A percentile compares a stretch with the other conserved stretches of the same genome.
Evolutionary conservation across 1,284 basidiomycete genomes (phyloP).

Genomic region (Cryptococcus sp.): DNA sequence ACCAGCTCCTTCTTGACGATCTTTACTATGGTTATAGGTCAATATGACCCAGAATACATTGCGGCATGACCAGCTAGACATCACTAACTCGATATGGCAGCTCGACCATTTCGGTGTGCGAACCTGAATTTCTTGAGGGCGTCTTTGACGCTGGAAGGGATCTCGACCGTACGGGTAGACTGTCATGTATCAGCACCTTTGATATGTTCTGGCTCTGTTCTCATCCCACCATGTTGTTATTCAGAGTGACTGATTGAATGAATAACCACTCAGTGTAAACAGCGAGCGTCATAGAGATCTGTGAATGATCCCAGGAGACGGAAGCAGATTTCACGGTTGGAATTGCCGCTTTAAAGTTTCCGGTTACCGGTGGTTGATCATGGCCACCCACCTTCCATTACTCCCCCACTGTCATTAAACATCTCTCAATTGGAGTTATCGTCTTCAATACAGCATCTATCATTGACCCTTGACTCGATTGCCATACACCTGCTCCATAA

Average conservation of each 20-base stretch:
- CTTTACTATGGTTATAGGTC: slow-evolving; percentile 56
- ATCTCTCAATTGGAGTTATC: too few relatives aligned
- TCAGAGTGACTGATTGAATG: too few relatives aligned
- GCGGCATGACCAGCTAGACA: not conserved
- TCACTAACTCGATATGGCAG: slow-evolving; percentile 60
- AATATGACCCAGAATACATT: not conserved
- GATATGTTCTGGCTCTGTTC: too few relatives aligned
- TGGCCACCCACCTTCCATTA: too few relatives aligned
- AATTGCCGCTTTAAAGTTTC: too few relatives aligned
- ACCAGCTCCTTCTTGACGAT: slow-evolving; percentile 73
- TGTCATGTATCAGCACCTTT: not conserved
- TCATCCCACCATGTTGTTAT: too few relatives aligned
- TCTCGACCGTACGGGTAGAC: slow-evolving; percentile 63
- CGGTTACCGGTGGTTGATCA: too few relatives aligned
- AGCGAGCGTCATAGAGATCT: too few relatives aligned
- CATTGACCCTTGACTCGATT: not conserved
- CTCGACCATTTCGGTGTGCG: slow-evolving; percentile 60
- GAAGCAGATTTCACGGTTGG: too few relatives aligned
- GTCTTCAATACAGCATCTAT: not conserved
- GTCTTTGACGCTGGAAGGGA: slow-evolving; percentile 68
- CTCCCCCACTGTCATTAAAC: too few relatives aligned
- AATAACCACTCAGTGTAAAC: too few relatives aligned
- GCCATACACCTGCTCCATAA: not conserved
- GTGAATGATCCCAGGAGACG: too few relatives aligned
- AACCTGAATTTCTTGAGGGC: slow-evolving; percentile 79